Evolutionary conservation across 148 eudicot species (phyloP).

Genomic region (Linanthus parryae): DNA sequence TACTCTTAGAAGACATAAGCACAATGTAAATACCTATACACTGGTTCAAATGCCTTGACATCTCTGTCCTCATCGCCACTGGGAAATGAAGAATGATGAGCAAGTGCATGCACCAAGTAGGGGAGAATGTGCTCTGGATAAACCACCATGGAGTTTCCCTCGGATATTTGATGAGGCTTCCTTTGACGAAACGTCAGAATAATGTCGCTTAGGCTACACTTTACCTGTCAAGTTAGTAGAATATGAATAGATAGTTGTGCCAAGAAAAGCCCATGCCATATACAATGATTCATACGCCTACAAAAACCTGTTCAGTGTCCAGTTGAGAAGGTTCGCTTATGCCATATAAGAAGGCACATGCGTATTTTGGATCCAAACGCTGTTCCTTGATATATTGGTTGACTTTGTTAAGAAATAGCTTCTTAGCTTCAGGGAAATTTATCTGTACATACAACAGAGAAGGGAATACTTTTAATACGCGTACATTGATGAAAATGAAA

Average conservation of each 20-base stretch:
- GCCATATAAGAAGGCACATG: slow-evolving; percentile 73
- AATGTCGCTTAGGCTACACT: slow-evolving; percentile 55
- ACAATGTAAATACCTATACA: slow-evolving; percentile 66
- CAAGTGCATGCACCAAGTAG: slow-evolving; percentile 74
- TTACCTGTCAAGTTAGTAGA: slow-evolving; percentile 73
- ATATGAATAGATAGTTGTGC: no score
- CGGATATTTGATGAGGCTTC: slow-evolving; percentile 53
- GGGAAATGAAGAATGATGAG: slow-evolving; percentile 77
- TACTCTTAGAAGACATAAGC: no score
- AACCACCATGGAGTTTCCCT: slow-evolving; percentile 35
- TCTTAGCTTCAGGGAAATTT: slow-evolving; percentile 66
- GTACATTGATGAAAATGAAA: no score
- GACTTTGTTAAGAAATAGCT: slow-evolving; percentile 61
- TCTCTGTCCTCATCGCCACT: slow-evolving; percentile 60
- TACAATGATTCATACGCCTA: not conserved
- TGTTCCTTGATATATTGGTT: slow-evolving; percentile 87
- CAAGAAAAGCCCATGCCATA: no score
- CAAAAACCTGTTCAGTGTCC: slow-evolving; percentile 61
- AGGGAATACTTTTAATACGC: no score
- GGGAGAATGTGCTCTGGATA: slow-evolving; percentile 75
- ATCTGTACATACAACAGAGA: slow-evolving; percentile 33
- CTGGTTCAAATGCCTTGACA: slow-evolving; percentile 57
- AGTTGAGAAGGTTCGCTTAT: slow-evolving; percentile 38
- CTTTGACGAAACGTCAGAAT: slow-evolving; percentile 72
- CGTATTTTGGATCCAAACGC: slow-evolving; percentile 79